Evolutionary conservation across 2,329 filamentous ascomycete genomes (phyloP), one percentile per base, ranked within the genome.

Genomic region (Aspergillus pseudoviridinutans): DNA sequence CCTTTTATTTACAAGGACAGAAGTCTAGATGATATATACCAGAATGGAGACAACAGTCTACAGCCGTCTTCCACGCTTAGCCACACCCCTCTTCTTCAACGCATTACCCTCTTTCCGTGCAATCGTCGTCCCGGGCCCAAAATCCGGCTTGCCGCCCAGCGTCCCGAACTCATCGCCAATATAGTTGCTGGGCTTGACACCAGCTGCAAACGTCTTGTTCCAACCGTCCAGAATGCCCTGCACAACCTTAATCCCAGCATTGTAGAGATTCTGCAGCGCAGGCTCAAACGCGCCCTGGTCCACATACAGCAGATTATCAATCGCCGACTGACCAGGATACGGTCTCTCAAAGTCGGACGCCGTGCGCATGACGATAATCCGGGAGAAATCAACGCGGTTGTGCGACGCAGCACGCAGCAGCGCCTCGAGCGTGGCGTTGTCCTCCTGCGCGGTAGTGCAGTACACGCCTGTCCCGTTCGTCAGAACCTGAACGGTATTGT

Each of bases 331-430:
- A 10, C 81, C 82, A 0, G 83, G 81, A 25, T 84, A 87, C 0
- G 86, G 86, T 5, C 88, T 83, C 68, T 91, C 88, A 67, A 91
- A 91, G 74, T 91, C 84, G 9, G 85, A 87, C 1, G 82, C 86
- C 66, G 86, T 85, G 28, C 88, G 81, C 80, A 90, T 84, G 58
- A 90, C 73, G 55, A 91, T 86, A 60, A 88, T 80, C 3, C 88
- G 81, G 4, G 78, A 71, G 71, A 88, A 91, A 69, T 91, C 88
- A 3, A 87, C 82, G 4, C 84, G 66, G 2, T 82, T 80, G 61
- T 79, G 77, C 24, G 82, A 72, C 0, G 85, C 82, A 1, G 81
- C 81, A 12, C 88, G 82, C 22, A 89, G 72, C 28, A 91, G 75
- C 4, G 83, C 87, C 64, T 88, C 86, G 1, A 90, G 80, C 0